phyloP scores from a whole-genome alignment of 148 eudicot genomes.

The Cornus florida region DNA sequence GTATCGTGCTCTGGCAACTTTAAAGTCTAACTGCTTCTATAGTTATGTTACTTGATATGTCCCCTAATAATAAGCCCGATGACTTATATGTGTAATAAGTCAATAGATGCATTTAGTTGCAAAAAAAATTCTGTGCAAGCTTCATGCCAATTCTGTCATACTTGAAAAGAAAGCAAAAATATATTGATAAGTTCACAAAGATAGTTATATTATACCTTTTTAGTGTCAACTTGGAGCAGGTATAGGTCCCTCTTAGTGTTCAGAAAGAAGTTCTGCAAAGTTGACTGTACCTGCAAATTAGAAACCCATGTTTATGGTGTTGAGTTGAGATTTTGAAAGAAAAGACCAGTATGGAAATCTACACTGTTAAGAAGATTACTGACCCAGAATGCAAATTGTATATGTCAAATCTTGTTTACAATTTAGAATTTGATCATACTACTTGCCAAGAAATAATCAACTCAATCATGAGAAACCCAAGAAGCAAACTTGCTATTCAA shows the following conservation, averaged over 20 bases:
- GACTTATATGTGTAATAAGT: no score
- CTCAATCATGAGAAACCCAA: background rate
- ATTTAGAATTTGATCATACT: background rate
- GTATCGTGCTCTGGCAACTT: background rate
- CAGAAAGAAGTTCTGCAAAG: conserved; percentile 66
- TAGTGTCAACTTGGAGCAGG: conserved; percentile 73
- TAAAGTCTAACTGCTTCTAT: background rate
- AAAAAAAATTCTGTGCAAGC: background rate
- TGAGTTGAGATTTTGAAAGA: background rate
- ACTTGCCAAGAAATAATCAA: background rate
- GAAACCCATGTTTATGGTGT: background rate
- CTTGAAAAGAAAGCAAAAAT: conserved; percentile 4
- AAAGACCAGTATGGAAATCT: background rate
- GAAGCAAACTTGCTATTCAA: background rate
- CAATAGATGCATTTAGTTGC: background rate
- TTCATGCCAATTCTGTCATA: background rate
- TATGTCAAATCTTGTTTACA: background rate
- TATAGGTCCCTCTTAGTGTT: conserved; percentile 50
- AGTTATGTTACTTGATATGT: background rate
- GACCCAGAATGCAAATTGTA: background rate
- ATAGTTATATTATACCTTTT: conserved; percentile 42
- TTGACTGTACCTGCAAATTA: conserved; percentile 62
- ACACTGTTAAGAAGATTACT: background rate
- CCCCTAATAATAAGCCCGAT: no score
- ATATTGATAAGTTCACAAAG: background rate